Conservation (phyloP, 140 eudicot genomes). For the Stevia rebaudiana region DNA sequence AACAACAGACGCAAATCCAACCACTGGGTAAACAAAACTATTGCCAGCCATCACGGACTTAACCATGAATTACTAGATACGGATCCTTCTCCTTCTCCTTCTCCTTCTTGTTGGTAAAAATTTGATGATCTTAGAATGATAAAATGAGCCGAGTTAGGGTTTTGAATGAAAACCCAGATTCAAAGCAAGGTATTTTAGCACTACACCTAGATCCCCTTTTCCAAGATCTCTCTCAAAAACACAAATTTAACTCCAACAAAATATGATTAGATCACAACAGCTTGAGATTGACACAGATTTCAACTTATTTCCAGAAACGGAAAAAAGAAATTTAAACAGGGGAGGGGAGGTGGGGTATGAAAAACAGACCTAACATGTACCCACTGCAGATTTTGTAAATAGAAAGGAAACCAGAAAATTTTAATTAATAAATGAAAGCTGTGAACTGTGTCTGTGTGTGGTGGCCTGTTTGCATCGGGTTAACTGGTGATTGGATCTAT, state of each 20-base stretch:
- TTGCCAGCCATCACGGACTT: constrained; percentile 44
- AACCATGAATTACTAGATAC: constrained; percentile 27
- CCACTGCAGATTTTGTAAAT: neutral
- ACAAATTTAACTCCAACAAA: too few species aligned
- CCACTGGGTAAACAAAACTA: constrained; percentile 57
- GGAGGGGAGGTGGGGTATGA: neutral
- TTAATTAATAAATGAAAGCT: too few species aligned
- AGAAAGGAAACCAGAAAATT: too few species aligned
- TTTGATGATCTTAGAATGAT: too few species aligned
- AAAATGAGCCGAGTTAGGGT: neutral
- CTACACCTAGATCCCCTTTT: constrained; percentile 26
- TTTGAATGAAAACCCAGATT: neutral
- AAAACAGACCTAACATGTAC: neutral
- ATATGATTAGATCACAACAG: too few species aligned
- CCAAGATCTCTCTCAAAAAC: too few species aligned
- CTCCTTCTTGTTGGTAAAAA: neutral
- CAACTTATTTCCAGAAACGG: neutral
- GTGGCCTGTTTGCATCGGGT: too few species aligned
- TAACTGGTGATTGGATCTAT: too few species aligned
- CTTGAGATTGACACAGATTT: neutral
- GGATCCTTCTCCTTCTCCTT: too few species aligned
- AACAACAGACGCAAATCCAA: constrained; percentile 69
- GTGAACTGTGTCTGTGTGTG: too few species aligned
- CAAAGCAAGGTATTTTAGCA: constrained; percentile 27
- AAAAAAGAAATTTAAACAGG: too few species aligned